Evolutionary conservation across 2,329 filamentous ascomycete genomes (phyloP).

Genomic region (Aspergillaceae sp.): DNA sequence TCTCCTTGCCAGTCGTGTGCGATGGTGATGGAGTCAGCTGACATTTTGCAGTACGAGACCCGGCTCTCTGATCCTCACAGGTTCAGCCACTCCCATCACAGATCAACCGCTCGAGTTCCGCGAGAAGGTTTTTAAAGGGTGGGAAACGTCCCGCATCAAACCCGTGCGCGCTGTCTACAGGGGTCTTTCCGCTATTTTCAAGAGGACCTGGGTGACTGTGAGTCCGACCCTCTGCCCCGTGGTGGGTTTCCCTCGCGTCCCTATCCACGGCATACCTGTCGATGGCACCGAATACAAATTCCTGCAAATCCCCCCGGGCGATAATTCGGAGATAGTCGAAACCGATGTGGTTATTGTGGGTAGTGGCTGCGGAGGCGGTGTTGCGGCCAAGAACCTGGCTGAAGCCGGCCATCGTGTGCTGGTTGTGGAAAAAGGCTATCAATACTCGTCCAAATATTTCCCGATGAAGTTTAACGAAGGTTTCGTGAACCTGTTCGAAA

Average conservation of each 20-base stretch:
- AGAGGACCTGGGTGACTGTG: slow-evolving; percentile 45
- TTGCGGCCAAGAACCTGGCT: slow-evolving; percentile 70
- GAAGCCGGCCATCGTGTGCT: slow-evolving; percentile 67
- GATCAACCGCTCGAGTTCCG: slow-evolving; percentile 47
- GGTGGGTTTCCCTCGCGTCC: slow-evolving; percentile 47
- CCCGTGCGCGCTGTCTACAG: slow-evolving; percentile 44
- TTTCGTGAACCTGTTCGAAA: slow-evolving; percentile 59
- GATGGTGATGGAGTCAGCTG: neutral
- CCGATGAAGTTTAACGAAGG: slow-evolving; percentile 63
- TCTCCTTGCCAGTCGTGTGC: neutral
- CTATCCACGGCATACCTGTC: slow-evolving; percentile 44
- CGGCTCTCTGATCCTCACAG: slow-evolving; percentile 50
- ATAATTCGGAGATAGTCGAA: slow-evolving; percentile 53
- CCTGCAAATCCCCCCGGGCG: slow-evolving; percentile 47
- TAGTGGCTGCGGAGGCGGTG: slow-evolving; percentile 76
- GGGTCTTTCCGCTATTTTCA: slow-evolving; percentile 42
- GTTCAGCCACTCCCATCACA: slow-evolving; percentile 47
- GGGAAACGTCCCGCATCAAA: slow-evolving; percentile 46
- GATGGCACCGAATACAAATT: slow-evolving; percentile 50
- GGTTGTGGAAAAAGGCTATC: slow-evolving; percentile 74
- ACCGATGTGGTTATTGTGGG: slow-evolving; percentile 80
- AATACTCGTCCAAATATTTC: slow-evolving; percentile 62
- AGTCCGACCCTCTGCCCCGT: slow-evolving; percentile 44
- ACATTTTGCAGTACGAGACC: slow-evolving; percentile 39
- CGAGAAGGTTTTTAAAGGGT: slow-evolving; percentile 45